Percentiles rank a stretch among this genome's conserved stretches.
phyloP scores from a whole-genome alignment of 2,329 filamentous ascomycete species.

The Fusarium marasasianum region DNA sequence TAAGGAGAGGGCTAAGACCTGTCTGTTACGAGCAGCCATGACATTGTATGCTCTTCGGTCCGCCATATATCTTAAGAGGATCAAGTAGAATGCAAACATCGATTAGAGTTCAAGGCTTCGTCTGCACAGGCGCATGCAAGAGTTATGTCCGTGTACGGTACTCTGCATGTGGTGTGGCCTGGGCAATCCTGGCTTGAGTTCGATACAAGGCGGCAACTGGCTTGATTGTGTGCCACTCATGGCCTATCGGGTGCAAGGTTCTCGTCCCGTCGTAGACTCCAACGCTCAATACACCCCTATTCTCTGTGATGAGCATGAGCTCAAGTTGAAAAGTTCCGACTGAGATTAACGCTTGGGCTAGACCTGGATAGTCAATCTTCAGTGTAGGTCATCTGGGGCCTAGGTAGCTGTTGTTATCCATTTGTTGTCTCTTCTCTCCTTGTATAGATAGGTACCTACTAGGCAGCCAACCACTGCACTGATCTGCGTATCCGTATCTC shows the following conservation, averaged over 20 bases:
- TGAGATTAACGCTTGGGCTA: slow-evolving; percentile 34
- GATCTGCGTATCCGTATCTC: slow-evolving; percentile 24
- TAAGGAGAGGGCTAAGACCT: background rate
- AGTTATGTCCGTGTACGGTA: background rate
- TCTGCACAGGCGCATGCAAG: slow-evolving; percentile 10
- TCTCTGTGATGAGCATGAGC: background rate
- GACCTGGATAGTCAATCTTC: slow-evolving; percentile 25
- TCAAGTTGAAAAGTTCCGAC: slow-evolving; percentile 18
- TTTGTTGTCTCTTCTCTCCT: slow-evolving; percentile 34
- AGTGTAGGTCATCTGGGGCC: slow-evolving; percentile 9
- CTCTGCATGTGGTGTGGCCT: slow-evolving; percentile 5
- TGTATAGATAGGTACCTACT: background rate
- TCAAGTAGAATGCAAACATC: slow-evolving; percentile 4
- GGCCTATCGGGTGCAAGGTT: slow-evolving; percentile 30
- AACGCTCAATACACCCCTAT: slow-evolving; percentile 27
- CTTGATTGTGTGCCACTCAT: slow-evolving; percentile 38
- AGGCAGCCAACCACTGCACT: background rate
- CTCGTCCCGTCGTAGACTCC: slow-evolving; percentile 18
- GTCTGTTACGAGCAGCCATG: background rate
- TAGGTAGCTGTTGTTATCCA: background rate
- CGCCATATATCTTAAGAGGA: background rate
- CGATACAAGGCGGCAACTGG: slow-evolving; percentile 29
- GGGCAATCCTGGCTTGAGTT: slow-evolving; percentile 26
- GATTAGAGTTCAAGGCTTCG: slow-evolving; percentile 9
- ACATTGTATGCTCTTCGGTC: too few species aligned